Base-by-base conservation (phyloP, 139 green algal genomes). In the Gonium pectorale region DNA sequence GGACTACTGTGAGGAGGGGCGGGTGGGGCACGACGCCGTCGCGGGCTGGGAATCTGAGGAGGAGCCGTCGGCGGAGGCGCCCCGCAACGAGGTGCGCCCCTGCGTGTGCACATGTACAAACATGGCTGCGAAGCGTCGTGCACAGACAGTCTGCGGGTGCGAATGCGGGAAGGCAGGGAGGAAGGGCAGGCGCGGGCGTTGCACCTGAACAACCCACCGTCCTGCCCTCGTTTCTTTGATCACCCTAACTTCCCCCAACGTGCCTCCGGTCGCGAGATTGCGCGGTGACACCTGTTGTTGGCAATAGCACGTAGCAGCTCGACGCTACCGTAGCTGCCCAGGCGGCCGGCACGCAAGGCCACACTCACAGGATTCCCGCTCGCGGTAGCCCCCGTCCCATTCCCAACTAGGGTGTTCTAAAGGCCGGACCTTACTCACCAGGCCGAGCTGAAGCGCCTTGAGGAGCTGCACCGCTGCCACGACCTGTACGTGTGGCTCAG, bases 401-500 rank as follows among this genome's bases (percentile, higher is more conserved):
- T 35, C 24, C 9, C 26, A 31, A 24, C 13, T 24, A 1, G 5
- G 21, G n/a, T 40, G 11, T 2, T 5, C 64, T 31, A n/a, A n/a
- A n/a, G n/a, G n/a, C n/a, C n/a, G n/a, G n/a, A 13, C n/a, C 71
- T 37, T 60, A 5, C 13, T 29, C 35, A 52, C 5, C 63, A 89
- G 85, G 35, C 59, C 38, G 74, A 90, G 54, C 88, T 93, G 31
- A 78, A 74, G 27, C 29, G 43, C 0, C 54, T 90, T 70, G 90
- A 93, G 85, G 77, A 83, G 68, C 52, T 87, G 70, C 87, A 89
- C 51, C 43, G 86, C 0, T 81, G 86, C 38, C 88, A 87, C 74
- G 90, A 93, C 68, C 72, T 93, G 63, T 93, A 91, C 78, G 59
- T 93, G 5, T 93, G 90, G 87, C 46, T 85, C 35, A 29, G 63